phyloP scores from a whole-genome alignment of 2,329 filamentous ascomycete genomes.

The Apiospora pterosperma region DNA sequence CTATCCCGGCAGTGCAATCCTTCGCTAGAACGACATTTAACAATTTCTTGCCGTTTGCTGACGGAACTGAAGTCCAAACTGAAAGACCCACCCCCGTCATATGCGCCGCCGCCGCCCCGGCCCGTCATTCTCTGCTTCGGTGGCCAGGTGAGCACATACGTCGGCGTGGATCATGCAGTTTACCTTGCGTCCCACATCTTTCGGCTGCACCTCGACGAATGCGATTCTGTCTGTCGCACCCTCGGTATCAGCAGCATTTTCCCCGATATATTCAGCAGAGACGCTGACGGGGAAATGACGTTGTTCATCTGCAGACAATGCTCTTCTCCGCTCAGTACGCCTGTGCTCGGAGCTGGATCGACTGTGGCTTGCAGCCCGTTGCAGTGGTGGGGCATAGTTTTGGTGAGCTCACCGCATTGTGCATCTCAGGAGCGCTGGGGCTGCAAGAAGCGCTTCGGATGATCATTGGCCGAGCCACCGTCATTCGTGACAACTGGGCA shows the following conservation, averaged over 20 bases:
- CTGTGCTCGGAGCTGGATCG: constrained; percentile 31
- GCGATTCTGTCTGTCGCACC: constrained; percentile 9
- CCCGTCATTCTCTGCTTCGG: constrained; percentile 34
- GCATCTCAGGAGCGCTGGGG: constrained; percentile 28
- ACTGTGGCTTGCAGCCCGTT: constrained; percentile 25
- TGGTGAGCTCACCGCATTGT: constrained; percentile 38
- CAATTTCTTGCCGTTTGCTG: constrained; percentile 23
- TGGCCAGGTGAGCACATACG: constrained; percentile 26
- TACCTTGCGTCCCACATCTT: constrained; percentile 24
- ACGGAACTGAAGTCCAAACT: constrained; percentile 22
- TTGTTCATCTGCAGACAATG: constrained; percentile 31
- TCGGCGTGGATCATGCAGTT: constrained; percentile 26
- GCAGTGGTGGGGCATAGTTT: constrained; percentile 38
- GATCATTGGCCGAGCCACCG: constrained; percentile 22
- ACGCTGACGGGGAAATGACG: constrained; percentile 16
- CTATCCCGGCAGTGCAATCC: constrained; percentile 27
- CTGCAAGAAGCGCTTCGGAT: constrained; percentile 28
- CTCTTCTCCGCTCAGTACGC: constrained; percentile 39
- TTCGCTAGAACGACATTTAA: constrained; percentile 14
- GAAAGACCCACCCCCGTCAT: background rate
- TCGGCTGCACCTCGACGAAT: constrained; percentile 19
- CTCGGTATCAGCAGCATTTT: constrained; percentile 24
- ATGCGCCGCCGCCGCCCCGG: constrained; percentile 10
- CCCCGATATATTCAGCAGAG: constrained; percentile 27
- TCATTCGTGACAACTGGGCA: constrained; percentile 31